Percentiles rank a stretch among this genome's conserved stretches.
These are phyloP conservation scores for Coemansia furcata DNA, from an alignment of 192 early-diverging fungal species.

Conservation along the genomic window DNA sequence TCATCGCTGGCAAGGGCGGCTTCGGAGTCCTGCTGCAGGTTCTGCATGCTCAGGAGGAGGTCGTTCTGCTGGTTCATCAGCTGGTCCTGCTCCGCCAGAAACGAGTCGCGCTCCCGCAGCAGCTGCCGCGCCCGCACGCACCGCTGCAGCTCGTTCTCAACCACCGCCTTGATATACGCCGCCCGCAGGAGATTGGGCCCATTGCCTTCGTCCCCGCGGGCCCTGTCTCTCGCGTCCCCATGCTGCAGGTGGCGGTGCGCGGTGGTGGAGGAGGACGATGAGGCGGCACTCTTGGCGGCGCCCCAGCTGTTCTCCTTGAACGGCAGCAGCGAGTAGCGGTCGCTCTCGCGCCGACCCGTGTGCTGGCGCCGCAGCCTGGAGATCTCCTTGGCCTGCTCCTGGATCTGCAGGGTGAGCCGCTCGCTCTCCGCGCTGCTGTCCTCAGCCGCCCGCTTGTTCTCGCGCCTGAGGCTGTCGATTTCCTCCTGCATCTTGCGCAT, in stretches of 20 bases:
- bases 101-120: slow-evolving; percentile 43
- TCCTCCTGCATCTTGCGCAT: slow-evolving; percentile 26
- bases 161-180: slow-evolving; percentile 43
- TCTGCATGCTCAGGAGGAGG: slow-evolving; percentile 30
- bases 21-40: not conserved
- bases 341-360: slow-evolving; percentile 34
- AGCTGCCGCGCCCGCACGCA: slow-evolving; percentile 48
- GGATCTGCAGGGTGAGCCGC: slow-evolving; percentile 37
- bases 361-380: slow-evolving; percentile 35
- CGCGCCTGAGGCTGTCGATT: slow-evolving; percentile 17
- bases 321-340: slow-evolving; percentile 36
- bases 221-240: not conserved
- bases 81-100: slow-evolving; percentile 34
- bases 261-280: not conserved
- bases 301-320: slow-evolving; percentile 40
- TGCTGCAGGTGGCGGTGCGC: not conserved
- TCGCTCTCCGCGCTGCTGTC: slow-evolving; percentile 23
- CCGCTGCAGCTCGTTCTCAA: slow-evolving; percentile 44
- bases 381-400: slow-evolving; percentile 46
- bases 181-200: slow-evolving; percentile 40
- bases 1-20: not conserved
- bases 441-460: slow-evolving; percentile 13
- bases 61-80: slow-evolving; percentile 52
- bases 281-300: slow-evolving; percentile 12
- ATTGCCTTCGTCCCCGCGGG: not conserved